Percentiles rank a stretch among this genome's conserved stretches.
Evolutionary conservation across 2,329 filamentous ascomycete species (phyloP).

Genomic region (Pyrenochaeta sp.): DNA sequence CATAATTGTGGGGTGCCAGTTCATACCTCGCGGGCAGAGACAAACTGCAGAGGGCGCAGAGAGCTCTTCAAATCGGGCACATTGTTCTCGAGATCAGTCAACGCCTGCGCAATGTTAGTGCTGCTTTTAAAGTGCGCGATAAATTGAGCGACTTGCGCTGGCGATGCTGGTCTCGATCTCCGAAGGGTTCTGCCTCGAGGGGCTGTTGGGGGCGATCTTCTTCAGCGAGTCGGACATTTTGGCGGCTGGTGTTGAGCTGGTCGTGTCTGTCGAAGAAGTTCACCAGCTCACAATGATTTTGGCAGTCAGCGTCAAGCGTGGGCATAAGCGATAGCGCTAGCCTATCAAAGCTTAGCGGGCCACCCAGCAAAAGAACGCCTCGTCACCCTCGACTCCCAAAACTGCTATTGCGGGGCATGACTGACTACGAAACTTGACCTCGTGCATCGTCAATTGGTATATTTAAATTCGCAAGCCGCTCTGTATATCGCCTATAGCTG

Average conservation of each 20-base stretch:
- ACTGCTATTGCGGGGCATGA: too few species aligned
- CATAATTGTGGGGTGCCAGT: constrained; percentile 34
- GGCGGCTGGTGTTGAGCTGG: constrained; percentile 51
- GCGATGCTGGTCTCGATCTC: constrained; percentile 98
- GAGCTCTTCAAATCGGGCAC: constrained; percentile 96
- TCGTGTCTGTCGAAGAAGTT: constrained; percentile 32
- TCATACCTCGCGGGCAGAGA: constrained; percentile 99
- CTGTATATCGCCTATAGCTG: too few species aligned
- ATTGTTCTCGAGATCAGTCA: constrained; percentile 99
- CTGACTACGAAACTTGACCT: too few species aligned
- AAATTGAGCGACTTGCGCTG: constrained; percentile 68
- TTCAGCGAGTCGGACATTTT: constrained; percentile 77
- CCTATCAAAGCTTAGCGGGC: too few species aligned
- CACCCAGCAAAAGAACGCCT: too few species aligned
- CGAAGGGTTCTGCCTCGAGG: constrained; percentile 92
- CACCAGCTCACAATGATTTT: constrained; percentile 7
- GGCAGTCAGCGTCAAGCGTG: constrained; percentile 1
- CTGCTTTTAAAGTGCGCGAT: constrained; percentile 8
- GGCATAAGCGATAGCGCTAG: constrained; percentile 9
- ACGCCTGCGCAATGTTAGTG: constrained; percentile 59
- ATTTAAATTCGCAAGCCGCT: too few species aligned
- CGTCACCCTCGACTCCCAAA: too few species aligned
- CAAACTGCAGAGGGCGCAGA: constrained; percentile 97
- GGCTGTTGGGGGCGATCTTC: constrained; percentile 98
- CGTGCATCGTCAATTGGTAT: too few species aligned